Percentiles rank a stretch among this genome's conserved stretches.
These are phyloP conservation scores for Pestalotiopsis sp. DNA, from an alignment of 2,329 filamentous ascomycete genomes.

Conservation along the genomic window DNA sequence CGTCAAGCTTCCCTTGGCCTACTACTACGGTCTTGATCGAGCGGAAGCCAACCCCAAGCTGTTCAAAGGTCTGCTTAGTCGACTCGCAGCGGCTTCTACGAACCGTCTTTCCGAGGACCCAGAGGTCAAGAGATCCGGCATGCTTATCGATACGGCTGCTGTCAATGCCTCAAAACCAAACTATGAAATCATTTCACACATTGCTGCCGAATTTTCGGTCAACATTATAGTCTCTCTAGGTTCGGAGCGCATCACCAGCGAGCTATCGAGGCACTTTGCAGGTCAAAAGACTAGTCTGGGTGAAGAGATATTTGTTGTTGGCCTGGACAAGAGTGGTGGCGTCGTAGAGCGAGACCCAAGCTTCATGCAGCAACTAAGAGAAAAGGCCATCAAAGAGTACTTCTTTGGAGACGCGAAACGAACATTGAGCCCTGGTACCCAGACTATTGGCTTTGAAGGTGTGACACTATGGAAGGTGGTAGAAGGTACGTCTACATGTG, in stretches of 20 bases:
- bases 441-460: constrained; percentile 77
- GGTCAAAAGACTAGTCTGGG: constrained; percentile 57
- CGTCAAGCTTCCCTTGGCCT: constrained; percentile 89
- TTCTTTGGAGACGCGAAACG: constrained; percentile 85
- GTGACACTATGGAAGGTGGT: constrained; percentile 73
- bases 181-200: constrained; percentile 80
- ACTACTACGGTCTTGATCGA: constrained; percentile 78
- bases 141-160: constrained; percentile 84
- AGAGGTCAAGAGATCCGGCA: constrained; percentile 70
- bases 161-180: constrained; percentile 67
- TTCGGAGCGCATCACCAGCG: constrained; percentile 73
- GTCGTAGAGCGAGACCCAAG: constrained; percentile 74
- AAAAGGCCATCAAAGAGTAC: constrained; percentile 84
- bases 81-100: constrained; percentile 77
- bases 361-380: constrained; percentile 74
- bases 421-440: constrained; percentile 83
- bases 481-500: constrained; percentile 51
- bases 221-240: constrained; percentile 84
- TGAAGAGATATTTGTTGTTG: constrained; percentile 74
- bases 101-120: constrained; percentile 77
- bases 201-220: constrained; percentile 64
- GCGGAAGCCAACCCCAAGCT: constrained; percentile 73
- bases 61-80: constrained; percentile 74
- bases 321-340: constrained; percentile 83
- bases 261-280: constrained; percentile 72